Evolutionary conservation across 2,329 filamentous ascomycete genomes (phyloP), one percentile per base, ranked within the genome.

Genomic region (Aureobasidium musti): DNA sequence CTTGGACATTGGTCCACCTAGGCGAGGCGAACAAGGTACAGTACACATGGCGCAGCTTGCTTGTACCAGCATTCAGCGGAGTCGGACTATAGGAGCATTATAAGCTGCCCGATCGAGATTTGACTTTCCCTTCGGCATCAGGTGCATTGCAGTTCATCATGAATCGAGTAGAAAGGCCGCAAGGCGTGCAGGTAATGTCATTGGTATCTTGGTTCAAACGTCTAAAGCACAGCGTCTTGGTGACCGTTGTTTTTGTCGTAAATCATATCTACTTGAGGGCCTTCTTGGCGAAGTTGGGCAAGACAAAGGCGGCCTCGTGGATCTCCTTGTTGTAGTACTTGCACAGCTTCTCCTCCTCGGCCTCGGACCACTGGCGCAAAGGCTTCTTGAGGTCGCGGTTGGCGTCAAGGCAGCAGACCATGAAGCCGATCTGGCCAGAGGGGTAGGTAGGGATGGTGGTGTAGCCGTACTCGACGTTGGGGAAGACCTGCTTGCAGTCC

Each of bases 361-460:
- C 93, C 71, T 84, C 78, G 70, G 87, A 84, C 89, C 92, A 96
- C 74, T 81, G 84, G 76, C 95, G 90, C 69, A 97, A 77, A 64
- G 95, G 95, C 81, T 89, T 91, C 80, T 86, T 91, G 77, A 98
- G 86, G 81, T 99, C 86, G 79, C 89, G 87, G 77, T 81, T 87
- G 78, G 88, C 83, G 78, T 98, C 94, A 88, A 99, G 98, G 89
- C 86, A 91, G 89, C 95, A 98, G 77, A 99, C 91, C 93, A 99
- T 97, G 89, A 99, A 99, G 78, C 95, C 95, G 76, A 99, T 99
- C 84, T 99, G 95, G 78, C 95, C 95, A 67, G 92, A 96, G 72
- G 95, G 95, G 85, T 99, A 99, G 77, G 95, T 99, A 68, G 95
- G 95, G 80, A 99, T 99, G 75, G 94, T 98, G 76, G 94, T 98